These are phyloP conservation scores for Fonsecaea pedrosoi DNA, from an alignment of 2,329 filamentous ascomycete genomes.

Conservation along the genomic window DNA sequence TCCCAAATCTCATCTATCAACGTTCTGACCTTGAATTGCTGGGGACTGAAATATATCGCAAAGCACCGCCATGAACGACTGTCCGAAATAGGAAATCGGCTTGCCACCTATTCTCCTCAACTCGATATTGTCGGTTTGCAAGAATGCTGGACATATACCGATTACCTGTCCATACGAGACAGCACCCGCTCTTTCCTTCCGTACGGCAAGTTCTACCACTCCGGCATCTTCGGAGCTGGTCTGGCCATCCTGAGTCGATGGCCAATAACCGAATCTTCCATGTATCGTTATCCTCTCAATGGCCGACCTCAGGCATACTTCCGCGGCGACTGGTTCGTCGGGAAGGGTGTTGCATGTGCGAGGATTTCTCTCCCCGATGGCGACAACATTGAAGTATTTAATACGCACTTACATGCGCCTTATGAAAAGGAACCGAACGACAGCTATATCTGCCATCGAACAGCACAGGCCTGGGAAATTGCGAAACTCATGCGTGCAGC, in stretches of 20 bases:
- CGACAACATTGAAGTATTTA: constrained; percentile 80
- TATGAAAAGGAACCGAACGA: constrained; percentile 82
- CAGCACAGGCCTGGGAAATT: constrained; percentile 93
- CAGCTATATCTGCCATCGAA: constrained; percentile 87
- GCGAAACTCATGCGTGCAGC: constrained; percentile 86
- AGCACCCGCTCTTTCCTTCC: constrained; percentile 77
- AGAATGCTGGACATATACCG: constrained; percentile 89
- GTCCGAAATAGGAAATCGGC: constrained; percentile 79
- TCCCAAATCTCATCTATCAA: constrained; percentile 57
- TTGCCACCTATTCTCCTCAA: constrained; percentile 70
- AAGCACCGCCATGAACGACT: constrained; percentile 79
- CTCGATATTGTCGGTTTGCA: constrained; percentile 92
- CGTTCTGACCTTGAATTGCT: constrained; percentile 91
- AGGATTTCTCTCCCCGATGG: constrained; percentile 59
- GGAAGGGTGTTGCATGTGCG: constrained; percentile 89
- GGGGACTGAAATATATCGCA: constrained; percentile 89
- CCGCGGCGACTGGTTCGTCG: constrained; percentile 91
- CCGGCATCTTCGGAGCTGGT: constrained; percentile 86
- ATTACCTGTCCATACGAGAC: constrained; percentile 79
- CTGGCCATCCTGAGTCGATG: constrained; percentile 88
- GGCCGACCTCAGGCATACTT: constrained; percentile 93
- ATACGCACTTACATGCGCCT: constrained; percentile 88
- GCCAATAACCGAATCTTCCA: constrained; percentile 88
- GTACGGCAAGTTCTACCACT: constrained; percentile 90
- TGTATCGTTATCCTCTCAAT: constrained; percentile 88